These are phyloP conservation scores for Leucocoprinus birnbaumii DNA, from an alignment of 768 basidiomycete genomes.

Conservation along the genomic window DNA sequence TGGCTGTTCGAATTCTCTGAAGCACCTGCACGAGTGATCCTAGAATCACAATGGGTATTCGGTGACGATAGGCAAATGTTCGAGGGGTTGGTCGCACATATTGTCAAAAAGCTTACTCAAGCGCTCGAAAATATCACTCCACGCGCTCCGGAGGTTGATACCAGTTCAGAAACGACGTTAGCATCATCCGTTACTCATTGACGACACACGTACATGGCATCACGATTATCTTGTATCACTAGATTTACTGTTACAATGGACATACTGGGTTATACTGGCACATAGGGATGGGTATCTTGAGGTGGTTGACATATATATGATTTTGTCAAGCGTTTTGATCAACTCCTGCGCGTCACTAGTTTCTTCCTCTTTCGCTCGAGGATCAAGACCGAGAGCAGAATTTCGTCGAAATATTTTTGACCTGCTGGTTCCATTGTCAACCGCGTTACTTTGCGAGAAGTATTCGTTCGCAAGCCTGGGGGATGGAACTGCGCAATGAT, in stretches of 20 bases:
- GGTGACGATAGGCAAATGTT: conserved; percentile 57
- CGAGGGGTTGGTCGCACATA: conserved; percentile 68
- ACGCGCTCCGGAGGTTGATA: not conserved
- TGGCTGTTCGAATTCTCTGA: conserved; percentile 7
- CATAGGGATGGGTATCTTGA: not conserved
- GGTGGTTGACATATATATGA: not conserved
- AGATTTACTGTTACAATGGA: not conserved
- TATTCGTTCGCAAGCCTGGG: not conserved
- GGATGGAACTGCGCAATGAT: conserved; percentile 6
- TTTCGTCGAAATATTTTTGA: conserved; percentile 14
- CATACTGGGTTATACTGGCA: no score
- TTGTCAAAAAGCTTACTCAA: conserved; percentile 40
- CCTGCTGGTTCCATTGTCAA: conserved; percentile 13
- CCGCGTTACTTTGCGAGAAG: not conserved
- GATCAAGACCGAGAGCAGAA: conserved; percentile 13
- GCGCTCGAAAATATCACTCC: not conserved
- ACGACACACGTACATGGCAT: not conserved
- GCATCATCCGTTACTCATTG: not conserved
- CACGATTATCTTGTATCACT: not conserved
- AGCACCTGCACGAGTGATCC: not conserved
- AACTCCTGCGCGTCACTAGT: not conserved
- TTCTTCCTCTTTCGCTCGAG: conserved; percentile 11
- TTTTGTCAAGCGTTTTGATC: not conserved
- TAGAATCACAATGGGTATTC: conserved; percentile 61
- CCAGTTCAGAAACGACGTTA: not conserved